These are phyloP conservation scores for Astrocystis sublimbata DNA, from an alignment of 495 filamentous ascomycete species.

Conservation along the genomic window DNA sequence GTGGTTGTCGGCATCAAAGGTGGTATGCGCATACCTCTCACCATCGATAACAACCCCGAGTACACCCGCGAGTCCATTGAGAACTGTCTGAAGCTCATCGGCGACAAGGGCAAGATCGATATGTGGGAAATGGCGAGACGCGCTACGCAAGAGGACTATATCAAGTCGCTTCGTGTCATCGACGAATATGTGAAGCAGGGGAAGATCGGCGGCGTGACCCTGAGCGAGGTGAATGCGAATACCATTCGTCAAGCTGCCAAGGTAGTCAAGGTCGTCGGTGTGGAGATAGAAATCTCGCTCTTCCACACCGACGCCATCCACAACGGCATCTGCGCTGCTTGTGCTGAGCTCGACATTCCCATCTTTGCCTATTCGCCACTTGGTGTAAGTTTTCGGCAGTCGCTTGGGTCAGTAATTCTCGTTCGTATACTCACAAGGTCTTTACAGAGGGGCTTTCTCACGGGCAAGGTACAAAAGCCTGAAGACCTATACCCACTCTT, in stretches of 20 bases:
- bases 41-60: conserved; percentile 54
- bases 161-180: conserved; percentile 33
- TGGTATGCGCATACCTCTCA: conserved; percentile 38
- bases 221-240: conserved; percentile 64
- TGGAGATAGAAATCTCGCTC: conserved; percentile 70
- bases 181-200: conserved; percentile 59
- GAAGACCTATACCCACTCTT: conserved; percentile 61
- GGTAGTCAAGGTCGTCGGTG: conserved; percentile 62
- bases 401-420: neutral
- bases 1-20: conserved; percentile 50
- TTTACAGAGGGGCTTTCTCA: conserved; percentile 31
- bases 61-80: conserved; percentile 63
- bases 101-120: conserved; percentile 69
- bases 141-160: conserved; percentile 48
- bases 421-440: neutral
- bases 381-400: conserved; percentile 11
- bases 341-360: conserved; percentile 67
- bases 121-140: conserved; percentile 70
- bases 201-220: conserved; percentile 65
- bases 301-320: conserved; percentile 62
- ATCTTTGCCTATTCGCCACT: conserved; percentile 58
- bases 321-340: conserved; percentile 64
- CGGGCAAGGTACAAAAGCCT: conserved; percentile 57
- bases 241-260: conserved; percentile 65
- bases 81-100: conserved; percentile 57